A percentile compares a stretch with the other conserved stretches of the same genome.
These are phyloP conservation scores for Cordyceps fumosorosea DNA, from an alignment of 2,329 filamentous ascomycete genomes.

Conservation along the genomic window DNA sequence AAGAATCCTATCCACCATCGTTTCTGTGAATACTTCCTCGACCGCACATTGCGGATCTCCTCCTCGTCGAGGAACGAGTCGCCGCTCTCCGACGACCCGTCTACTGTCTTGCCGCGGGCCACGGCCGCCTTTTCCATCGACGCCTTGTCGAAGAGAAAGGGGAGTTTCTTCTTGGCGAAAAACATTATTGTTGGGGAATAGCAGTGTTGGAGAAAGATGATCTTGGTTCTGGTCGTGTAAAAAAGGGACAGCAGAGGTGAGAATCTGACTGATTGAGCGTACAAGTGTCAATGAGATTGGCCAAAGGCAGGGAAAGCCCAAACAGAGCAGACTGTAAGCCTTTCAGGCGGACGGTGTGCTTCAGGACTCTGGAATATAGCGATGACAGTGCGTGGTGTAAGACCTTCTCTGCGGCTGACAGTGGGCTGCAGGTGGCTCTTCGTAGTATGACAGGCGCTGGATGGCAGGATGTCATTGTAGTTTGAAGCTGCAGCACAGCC, in stretches of 20 bases:
- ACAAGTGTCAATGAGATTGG: not conserved
- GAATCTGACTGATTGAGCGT: not conserved
- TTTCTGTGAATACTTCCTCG: not conserved
- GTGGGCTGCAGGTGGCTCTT: not conserved
- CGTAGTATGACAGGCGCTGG: not conserved
- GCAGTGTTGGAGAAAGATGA: no score
- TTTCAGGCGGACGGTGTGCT: not conserved
- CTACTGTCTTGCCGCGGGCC: not conserved
- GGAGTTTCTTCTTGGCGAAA: slow-evolving; percentile 3
- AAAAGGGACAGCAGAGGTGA: not conserved
- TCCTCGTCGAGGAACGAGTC: slow-evolving; percentile 10
- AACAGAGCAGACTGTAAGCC: not conserved
- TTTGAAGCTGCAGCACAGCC: not conserved
- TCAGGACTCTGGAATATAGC: not conserved
- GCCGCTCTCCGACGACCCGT: slow-evolving; percentile 6
- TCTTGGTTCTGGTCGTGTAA: no score
- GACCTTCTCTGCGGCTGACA: not conserved
- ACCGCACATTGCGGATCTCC: slow-evolving; percentile 4
- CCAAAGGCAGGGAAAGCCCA: not conserved
- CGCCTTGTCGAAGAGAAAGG: slow-evolving; percentile 5
- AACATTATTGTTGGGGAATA: not conserved
- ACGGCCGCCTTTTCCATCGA: not conserved
- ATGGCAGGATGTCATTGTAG: not conserved
- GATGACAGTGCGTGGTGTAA: not conserved
- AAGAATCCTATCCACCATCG: slow-evolving; percentile 8